These are phyloP conservation scores for Pseudogymnoascus sp. DNA, from an alignment of 2,329 filamentous ascomycete species.

Conservation along the genomic window DNA sequence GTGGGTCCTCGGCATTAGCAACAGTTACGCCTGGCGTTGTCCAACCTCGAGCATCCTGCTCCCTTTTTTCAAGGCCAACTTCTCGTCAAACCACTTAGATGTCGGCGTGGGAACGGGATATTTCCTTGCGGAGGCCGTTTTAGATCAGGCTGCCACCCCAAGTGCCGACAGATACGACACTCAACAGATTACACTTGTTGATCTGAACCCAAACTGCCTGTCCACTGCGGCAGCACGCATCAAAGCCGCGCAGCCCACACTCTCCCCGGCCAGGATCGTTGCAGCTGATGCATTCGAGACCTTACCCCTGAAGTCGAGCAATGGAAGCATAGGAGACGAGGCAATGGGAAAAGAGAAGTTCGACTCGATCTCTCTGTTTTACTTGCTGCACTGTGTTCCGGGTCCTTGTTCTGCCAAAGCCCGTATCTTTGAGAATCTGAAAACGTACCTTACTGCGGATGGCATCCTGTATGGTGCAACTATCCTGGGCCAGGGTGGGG, in stretches of 20 bases:
- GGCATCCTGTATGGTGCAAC: slow-evolving; percentile 35
- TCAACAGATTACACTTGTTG: slow-evolving; percentile 21
- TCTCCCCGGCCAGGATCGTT: slow-evolving; percentile 19
- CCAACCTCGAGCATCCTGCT: slow-evolving; percentile 18
- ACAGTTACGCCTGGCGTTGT: slow-evolving; percentile 26
- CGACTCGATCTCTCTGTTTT: slow-evolving; percentile 39
- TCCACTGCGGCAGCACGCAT: slow-evolving; percentile 19
- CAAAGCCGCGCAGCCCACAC: slow-evolving; percentile 18
- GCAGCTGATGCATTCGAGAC: slow-evolving; percentile 33
- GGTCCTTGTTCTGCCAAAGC: slow-evolving; percentile 26
- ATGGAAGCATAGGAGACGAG: slow-evolving; percentile 2
- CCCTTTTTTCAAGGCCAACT: slow-evolving; percentile 24
- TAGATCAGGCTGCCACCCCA: slow-evolving; percentile 7
- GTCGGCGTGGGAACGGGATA: slow-evolving; percentile 29
- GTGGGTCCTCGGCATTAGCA: slow-evolving; percentile 21
- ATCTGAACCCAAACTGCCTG: slow-evolving; percentile 28
- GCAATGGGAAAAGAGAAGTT: slow-evolving; percentile 25
- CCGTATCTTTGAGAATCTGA: slow-evolving; percentile 28
- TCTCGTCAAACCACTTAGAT: slow-evolving; percentile 24
- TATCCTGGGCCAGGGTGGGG: slow-evolving; percentile 28
- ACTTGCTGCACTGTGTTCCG: slow-evolving; percentile 37
- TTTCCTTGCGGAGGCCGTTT: slow-evolving; percentile 18
- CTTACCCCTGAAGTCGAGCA: slow-evolving; percentile 18
- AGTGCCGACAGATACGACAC: neutral
- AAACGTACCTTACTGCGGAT: slow-evolving; percentile 27